Percentiles rank a stretch among this genome's conserved stretches.
phyloP scores from a whole-genome alignment of 164 flowering plant genomes.

The Piper betle region DNA sequence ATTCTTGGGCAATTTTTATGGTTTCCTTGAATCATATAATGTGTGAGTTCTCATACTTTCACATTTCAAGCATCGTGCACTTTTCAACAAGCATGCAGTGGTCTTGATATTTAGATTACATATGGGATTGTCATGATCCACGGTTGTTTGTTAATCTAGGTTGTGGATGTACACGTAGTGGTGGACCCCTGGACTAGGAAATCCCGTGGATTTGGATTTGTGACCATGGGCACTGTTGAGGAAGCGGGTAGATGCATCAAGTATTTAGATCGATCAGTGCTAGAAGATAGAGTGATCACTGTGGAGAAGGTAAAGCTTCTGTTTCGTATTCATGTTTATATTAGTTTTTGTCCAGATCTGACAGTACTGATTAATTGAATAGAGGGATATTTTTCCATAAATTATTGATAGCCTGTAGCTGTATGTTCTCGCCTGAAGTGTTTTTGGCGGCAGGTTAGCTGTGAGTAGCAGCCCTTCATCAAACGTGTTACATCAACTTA shows the following conservation, averaged over 20 bases:
- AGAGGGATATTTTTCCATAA: neutral
- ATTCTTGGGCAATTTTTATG: neutral
- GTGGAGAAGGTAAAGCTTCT: conserved; percentile 70
- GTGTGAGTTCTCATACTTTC: too few species aligned
- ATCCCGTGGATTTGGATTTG: conserved; percentile 96
- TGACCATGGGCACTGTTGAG: conserved; percentile 51
- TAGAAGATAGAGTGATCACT: conserved; percentile 76
- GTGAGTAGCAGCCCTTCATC: conserved; percentile 96
- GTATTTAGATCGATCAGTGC: conserved; percentile 61
- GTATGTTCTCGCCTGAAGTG: conserved; percentile 49
- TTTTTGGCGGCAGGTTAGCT: conserved; percentile 81
- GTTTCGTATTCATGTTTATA: conserved; percentile 32
- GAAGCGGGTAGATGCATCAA: conserved; percentile 76
- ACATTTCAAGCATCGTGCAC: too few species aligned
- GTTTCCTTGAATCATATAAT: neutral
- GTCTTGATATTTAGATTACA: too few species aligned
- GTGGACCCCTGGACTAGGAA: conserved; percentile 91
- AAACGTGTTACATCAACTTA: conserved; percentile 42
- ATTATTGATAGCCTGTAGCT: conserved; percentile 11
- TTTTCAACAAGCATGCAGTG: too few species aligned
- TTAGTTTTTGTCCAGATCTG: neutral
- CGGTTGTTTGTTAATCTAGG: conserved; percentile 25
- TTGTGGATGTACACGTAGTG: conserved; percentile 76
- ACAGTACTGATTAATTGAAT: neutral
- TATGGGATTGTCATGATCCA: neutral